phyloP scores from a whole-genome alignment of 2,329 filamentous ascomycete species.

The Aschersonia sp. region DNA sequence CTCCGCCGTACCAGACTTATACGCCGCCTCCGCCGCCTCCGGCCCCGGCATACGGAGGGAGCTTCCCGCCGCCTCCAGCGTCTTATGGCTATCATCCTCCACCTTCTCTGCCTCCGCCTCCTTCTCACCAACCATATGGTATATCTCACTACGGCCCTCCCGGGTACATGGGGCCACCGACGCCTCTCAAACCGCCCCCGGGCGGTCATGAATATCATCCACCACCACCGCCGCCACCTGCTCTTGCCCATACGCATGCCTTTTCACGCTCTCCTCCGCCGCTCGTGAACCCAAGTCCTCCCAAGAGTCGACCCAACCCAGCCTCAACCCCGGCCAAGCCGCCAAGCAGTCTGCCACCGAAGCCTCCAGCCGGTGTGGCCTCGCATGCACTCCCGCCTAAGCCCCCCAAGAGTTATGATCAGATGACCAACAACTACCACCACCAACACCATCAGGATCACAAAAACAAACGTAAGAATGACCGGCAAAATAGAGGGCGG shows the following conservation, averaged over 20 bases:
- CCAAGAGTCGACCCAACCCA: neutral
- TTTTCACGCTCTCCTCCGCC: constrained; percentile 3
- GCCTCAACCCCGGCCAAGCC: constrained; percentile 1
- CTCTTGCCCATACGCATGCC: constrained; percentile 1
- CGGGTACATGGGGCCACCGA: constrained; percentile 3
- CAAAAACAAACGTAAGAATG: constrained; percentile 15
- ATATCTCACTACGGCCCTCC: constrained; percentile 5
- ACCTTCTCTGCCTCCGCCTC: constrained; percentile 10
- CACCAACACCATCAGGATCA: constrained; percentile 8
- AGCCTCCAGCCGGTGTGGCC: constrained; percentile 4
- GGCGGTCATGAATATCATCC: constrained; percentile 3
- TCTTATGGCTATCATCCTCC: constrained; percentile 8
- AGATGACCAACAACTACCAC: constrained; percentile 8
- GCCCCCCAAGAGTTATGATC: constrained; percentile 14
- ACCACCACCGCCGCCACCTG: neutral
- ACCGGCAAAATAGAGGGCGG: constrained; percentile 16
- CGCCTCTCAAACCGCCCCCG: neutral
- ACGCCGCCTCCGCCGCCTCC: constrained; percentile 4
- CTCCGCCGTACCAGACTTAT: constrained; percentile 12
- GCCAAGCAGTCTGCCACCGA: constrained; percentile 2
- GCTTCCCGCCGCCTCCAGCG: constrained; percentile 11
- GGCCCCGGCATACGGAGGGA: constrained; percentile 7
- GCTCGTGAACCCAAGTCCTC: neutral
- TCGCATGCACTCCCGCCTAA: constrained; percentile 16
- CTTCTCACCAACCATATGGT: constrained; percentile 9